A percentile compares a stretch with the other conserved stretches of the same genome.
phyloP scores from a whole-genome alignment of 768 basidiomycete species.

The Psilocybe cyanescens region DNA sequence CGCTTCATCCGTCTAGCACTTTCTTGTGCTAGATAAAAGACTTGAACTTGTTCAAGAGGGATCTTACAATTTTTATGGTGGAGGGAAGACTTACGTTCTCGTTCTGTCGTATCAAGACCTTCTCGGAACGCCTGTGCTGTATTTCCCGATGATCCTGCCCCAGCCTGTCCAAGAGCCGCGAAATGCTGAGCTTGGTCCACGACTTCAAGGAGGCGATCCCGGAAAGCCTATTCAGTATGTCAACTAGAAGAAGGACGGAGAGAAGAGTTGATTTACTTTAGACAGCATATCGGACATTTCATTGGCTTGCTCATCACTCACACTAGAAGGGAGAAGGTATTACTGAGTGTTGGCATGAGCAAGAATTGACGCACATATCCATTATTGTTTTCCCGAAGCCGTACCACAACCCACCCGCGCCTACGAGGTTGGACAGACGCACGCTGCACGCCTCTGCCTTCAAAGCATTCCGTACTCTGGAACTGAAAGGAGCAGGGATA shows the following conservation, averaged over 20 bases:
- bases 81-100: constrained; percentile 70
- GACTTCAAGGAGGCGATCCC: constrained; percentile 73
- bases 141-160: constrained; percentile 55
- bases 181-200: constrained; percentile 92
- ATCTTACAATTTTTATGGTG: constrained; percentile 4
- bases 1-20: constrained; percentile 74
- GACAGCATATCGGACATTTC: constrained; percentile 75
- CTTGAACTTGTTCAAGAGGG: constrained; percentile 39
- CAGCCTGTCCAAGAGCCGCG: constrained; percentile 67
- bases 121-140: constrained; percentile 81
- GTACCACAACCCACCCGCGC: constrained; percentile 90
- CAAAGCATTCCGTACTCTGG: constrained; percentile 82
- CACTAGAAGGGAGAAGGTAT: constrained; percentile 42
- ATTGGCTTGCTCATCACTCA: constrained; percentile 74
- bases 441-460: constrained; percentile 90
- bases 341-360: neutral
- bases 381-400: constrained; percentile 87
- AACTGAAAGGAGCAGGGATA: constrained; percentile 77
- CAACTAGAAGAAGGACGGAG: constrained; percentile 4
- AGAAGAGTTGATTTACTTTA: constrained; percentile 43
- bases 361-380: constrained; percentile 61
- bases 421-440: constrained; percentile 80
- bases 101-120: constrained; percentile 90
- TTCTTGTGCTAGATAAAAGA: constrained; percentile 86
- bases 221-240: constrained; percentile 62